Evolutionary conservation across 2,329 filamentous ascomycete genomes (phyloP), one percentile per base, ranked within the genome.

Genomic region (Calonectria leucothoes): DNA sequence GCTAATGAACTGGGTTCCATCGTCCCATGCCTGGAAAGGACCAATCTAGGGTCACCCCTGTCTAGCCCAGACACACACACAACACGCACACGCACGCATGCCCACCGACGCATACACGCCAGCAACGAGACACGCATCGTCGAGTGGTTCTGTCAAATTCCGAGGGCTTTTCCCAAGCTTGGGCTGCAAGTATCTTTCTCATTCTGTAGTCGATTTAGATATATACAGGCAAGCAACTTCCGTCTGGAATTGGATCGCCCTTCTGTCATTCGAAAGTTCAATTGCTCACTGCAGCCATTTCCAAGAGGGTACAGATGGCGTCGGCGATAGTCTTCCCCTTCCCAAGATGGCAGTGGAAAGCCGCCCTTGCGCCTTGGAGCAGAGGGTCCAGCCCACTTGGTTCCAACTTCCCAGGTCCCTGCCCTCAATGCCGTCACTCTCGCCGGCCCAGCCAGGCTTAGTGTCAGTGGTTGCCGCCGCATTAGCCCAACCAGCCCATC

Each of bases 31-130:
- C 74, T 78, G 76, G 71, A 66, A 65, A 72, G 73, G 72, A 69
- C 71, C 75, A 76, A 78, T 77, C 79, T 72, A 74, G 80, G 81
- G 77, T 76, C 4, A 71, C 70, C 81, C 80, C 70, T 80, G 80
- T 80, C 79, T 77, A 77, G 76, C 52, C 72, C 74, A 55, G 66
- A 72, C 75, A 74, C 71, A 74, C 71, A 77, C 74, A 80, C 68
- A 59, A 61, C 70, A 64, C 68, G 65, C 64, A 73, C 70, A 65
- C 48, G 42, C 55, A 68, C 35, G 37, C 71, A 68, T 57, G 51
- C 52, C 42, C 12, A 72, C 65, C 49, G 49, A 45, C 45, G 35
- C 65, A 52, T 27, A 59, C 35, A 39, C 39, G 48, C 67, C 57
- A 69, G 42, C 67, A 63, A 37, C 52, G 33, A 69, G 42, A 61